Evolutionary conservation across 2,329 filamentous ascomycete species (phyloP), one percentile per base, ranked within the genome.

Genomic region (Mollisia scopiformis): DNA sequence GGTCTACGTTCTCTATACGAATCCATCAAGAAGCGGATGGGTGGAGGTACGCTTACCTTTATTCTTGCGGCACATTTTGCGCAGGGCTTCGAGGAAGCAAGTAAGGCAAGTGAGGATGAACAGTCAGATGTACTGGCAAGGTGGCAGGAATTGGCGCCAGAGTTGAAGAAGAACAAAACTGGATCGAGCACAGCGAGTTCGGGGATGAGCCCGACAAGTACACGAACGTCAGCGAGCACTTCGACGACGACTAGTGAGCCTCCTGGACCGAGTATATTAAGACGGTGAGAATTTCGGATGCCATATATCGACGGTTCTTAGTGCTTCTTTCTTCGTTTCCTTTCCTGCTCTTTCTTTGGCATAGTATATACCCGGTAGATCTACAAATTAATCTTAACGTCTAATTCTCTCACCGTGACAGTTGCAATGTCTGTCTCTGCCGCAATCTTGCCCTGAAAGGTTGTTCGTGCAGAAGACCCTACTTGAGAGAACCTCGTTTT

Each of bases 51-150:
- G 1, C 23, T 72, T 31, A 71, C 67, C 57, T 73, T 68, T 55
- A 72, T 72, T 37, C 65, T 73, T 16, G 70, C 71, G 11, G 64
- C 66, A 6, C 62, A 68, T 41, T 71, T 70, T 59, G 58, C 66
- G 35, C 56, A 69, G 39, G 69, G 70, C 3, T 71, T 68, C 39
- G 70, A 72, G 35, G 66, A 70, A 43, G 63, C 62, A 5, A 66
- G 63, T 53, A 30, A 46, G 11, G 62, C 68, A 25, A 68, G 62
- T 1, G 66, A 69, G 37, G 68, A 66, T 46, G 67, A 73, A 57
- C 57, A 63, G 6, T 13, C 50, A 21, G 70, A 68, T 11, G 66
- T 73, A 27, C n/a, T 72, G 30, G 59, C 47, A 19, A 54, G 62
- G 23, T 72, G 71, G 69, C 28, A 62, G 19, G 59, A 71, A 49